Conservation (phyloP, 805 yeast species). For the Saccharomycopsis schoenii region DNA sequence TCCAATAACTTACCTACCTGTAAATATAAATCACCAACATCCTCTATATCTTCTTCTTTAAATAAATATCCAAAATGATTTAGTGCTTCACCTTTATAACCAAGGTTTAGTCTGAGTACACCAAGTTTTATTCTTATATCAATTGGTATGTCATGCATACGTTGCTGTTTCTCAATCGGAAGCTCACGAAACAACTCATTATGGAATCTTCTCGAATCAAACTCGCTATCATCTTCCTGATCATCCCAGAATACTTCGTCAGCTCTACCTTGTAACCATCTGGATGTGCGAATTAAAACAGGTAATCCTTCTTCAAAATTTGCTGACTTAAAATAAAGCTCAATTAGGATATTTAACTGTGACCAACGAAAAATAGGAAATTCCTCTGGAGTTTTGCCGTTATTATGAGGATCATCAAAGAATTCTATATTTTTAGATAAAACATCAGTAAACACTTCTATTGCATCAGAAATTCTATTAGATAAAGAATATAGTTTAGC, state of each 20-base stretch:
- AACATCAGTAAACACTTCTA: slow-evolving; percentile 54
- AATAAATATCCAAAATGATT: slow-evolving; percentile 53
- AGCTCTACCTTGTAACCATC: slow-evolving; percentile 53
- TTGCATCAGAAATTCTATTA: slow-evolving; percentile 61
- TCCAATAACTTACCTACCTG: slow-evolving; percentile 73
- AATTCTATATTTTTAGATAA: slow-evolving; percentile 46
- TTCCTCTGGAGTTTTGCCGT: slow-evolving; percentile 20
- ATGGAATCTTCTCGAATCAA: slow-evolving; percentile 58
- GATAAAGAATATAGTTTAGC: slow-evolving; percentile 42
- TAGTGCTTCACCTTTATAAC: slow-evolving; percentile 59
- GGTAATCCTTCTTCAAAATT: slow-evolving; percentile 56
- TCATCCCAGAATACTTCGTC: slow-evolving; percentile 35
- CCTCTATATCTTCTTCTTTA: slow-evolving; percentile 44
- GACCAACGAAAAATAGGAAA: slow-evolving; percentile 75
- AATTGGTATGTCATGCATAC: slow-evolving; percentile 53
- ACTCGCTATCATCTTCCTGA: slow-evolving; percentile 62
- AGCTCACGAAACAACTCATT: slow-evolving; percentile 35
- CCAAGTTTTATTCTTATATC: slow-evolving; percentile 84
- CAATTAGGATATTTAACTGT: slow-evolving; percentile 74
- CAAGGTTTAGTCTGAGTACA: slow-evolving; percentile 54
- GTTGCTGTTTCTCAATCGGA: slow-evolving; percentile 28
- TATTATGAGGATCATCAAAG: slow-evolving; percentile 18
- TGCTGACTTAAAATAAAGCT: slow-evolving; percentile 61
- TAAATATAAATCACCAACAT: slow-evolving; percentile 59
- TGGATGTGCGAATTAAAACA: slow-evolving; percentile 56